Evolutionary conservation across 345 rosid species (phyloP).

Genomic region (Kandelia obovata): DNA sequence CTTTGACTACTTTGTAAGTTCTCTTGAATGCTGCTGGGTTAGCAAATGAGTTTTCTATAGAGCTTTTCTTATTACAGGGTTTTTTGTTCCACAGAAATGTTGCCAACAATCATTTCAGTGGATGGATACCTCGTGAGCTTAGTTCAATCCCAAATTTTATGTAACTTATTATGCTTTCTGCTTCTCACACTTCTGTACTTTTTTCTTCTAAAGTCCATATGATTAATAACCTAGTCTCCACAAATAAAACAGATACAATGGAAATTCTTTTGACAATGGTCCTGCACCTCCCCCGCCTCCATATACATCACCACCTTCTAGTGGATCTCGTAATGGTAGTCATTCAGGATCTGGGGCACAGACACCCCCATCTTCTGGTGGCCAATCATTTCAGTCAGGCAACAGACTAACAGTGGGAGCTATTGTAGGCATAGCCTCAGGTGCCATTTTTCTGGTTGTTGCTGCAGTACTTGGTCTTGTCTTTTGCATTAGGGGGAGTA

Average conservation of each 20-base stretch:
- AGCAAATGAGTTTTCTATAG: neutral
- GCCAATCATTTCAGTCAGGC: slow-evolving; percentile 43
- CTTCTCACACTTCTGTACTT: neutral
- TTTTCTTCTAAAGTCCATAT: neutral
- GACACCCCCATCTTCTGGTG: slow-evolving; percentile 32
- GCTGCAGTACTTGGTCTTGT: slow-evolving; percentile 47
- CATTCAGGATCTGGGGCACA: slow-evolving; percentile 43
- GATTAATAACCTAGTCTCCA: slow-evolving; percentile 18
- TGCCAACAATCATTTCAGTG: slow-evolving; percentile 81
- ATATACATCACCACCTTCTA: slow-evolving; percentile 53
- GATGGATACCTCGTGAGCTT: slow-evolving; percentile 86
- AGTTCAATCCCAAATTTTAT: slow-evolving; percentile 56
- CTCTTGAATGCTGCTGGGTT: neutral
- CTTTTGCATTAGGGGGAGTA: slow-evolving; percentile 46
- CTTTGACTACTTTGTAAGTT: slow-evolving; percentile 82
- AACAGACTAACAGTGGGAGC: slow-evolving; percentile 59
- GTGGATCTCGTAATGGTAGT: slow-evolving; percentile 43
- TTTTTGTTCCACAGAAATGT: slow-evolving; percentile 62
- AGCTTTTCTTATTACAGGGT: slow-evolving; percentile 16
- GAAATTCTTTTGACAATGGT: slow-evolving; percentile 78
- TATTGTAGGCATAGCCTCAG: slow-evolving; percentile 59
- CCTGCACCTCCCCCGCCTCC: slow-evolving; percentile 78
- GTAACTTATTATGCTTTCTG: slow-evolving; percentile 41
- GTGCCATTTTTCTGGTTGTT: slow-evolving; percentile 50
- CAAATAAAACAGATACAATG: slow-evolving; percentile 61